Evolutionary conservation across 768 basidiomycete genomes (phyloP), one percentile per base, ranked within the genome.

Genomic region (Auriscalpium vulgare): DNA sequence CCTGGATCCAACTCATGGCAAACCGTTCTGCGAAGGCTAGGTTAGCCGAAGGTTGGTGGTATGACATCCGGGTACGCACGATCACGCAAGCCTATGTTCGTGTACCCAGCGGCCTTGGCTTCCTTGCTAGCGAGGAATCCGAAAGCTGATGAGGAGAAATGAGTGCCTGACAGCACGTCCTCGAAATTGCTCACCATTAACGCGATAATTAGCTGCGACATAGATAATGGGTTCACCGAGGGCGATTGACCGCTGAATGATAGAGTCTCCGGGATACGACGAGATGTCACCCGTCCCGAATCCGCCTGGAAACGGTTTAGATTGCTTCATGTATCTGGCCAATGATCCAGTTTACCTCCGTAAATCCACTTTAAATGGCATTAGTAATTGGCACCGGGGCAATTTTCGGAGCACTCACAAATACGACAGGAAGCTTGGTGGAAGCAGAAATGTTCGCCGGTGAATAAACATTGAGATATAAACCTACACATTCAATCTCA

Each of bases 1-100:
- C 61, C 44, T 73, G 69, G 1, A 74, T 68, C 73, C 74, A 76
- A 51, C 71, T 64, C 6, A 76, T 57, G 8, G 69, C 72, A 14
- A 67, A 59, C 10, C 66, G 56, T 43, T 61, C 62, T 73, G 10
- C 29, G 14, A 3, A 21, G 4, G 14, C 10, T 13, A n/a, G 13
- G n/a, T n/a, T 10, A 8, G 11, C 16, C 2, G 47, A 11, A 11
- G 11, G 5, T 10, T 11, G 23, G 11, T 3, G 23, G 11, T 10
- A 17, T 10, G 11, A 47, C 3, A 14, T 11, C 5, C 23, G 23
- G 3, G 9, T 11, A 47, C 47, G 47, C 21, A 47, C 47, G 47
- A 10, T 47, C 47, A 14, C 21, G 47, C 47, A 47, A 29, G 21
- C 47, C 47, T 11, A 47, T 11, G 23, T 47, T 47, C 11, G 14